Percentiles rank a stretch among this genome's conserved stretches.
Conservation (phyloP, 2,329 filamentous ascomycete genomes). For the Trichophaea hybrida region DNA sequence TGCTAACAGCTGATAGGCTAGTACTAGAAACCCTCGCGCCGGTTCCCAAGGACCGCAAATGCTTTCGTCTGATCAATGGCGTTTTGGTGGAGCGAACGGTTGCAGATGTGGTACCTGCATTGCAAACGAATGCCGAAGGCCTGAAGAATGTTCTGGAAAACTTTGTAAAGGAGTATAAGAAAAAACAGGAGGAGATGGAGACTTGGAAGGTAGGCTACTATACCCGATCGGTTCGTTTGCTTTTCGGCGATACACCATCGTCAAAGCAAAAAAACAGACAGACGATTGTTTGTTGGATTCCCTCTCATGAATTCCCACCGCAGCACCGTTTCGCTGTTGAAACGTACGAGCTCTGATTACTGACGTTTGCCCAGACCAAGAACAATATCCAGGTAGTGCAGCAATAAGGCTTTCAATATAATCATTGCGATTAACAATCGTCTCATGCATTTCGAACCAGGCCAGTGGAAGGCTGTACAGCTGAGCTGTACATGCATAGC, state of each 20-base stretch:
- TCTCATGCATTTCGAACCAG: no score
- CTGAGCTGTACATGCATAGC: not conserved
- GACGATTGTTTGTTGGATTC: not conserved
- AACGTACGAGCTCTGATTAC: not conserved
- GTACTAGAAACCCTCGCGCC: conserved; percentile 84
- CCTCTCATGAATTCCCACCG: not conserved
- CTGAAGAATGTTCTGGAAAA: conserved; percentile 89
- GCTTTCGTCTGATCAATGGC: conserved; percentile 97
- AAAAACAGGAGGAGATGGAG: conserved; percentile 87
- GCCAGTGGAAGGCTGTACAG: not conserved
- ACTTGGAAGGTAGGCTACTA: conserved; percentile 73
- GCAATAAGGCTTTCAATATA: conserved; percentile 3
- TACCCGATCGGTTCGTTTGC: not conserved
- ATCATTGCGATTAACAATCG: no score
- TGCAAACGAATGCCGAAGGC: conserved; percentile 88
- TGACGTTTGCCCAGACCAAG: conserved; percentile 18
- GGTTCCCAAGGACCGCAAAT: conserved; percentile 73
- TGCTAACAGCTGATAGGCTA: conserved; percentile 47
- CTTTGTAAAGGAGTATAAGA: conserved; percentile 89
- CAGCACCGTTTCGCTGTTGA: not conserved
- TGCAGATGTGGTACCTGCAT: conserved; percentile 74
- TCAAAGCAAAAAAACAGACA: not conserved
- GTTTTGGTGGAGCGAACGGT: conserved; percentile 90
- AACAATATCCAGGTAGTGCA: conserved; percentile 24
- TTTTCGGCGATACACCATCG: not conserved